phyloP scores from a whole-genome alignment of 2,329 filamentous ascomycete genomes.

The Laburnicola sp. region DNA sequence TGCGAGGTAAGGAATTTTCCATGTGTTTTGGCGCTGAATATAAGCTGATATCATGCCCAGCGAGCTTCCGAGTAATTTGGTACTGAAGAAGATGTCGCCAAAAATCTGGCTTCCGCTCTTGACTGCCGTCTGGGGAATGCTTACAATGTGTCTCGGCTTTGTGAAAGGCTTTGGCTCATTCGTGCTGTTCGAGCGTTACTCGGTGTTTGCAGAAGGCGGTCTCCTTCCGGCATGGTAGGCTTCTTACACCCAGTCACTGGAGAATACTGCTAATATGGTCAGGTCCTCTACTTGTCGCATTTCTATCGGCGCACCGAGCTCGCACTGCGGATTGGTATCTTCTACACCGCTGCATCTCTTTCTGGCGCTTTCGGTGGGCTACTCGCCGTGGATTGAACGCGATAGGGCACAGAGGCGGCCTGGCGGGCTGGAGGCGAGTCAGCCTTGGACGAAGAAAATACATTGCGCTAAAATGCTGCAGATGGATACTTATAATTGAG shows the following conservation, averaged over 20 bases:
- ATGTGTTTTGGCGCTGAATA: background rate
- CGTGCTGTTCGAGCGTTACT: constrained; percentile 64
- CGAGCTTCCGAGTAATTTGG: constrained; percentile 66
- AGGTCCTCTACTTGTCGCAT: constrained; percentile 66
- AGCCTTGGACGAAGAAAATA: background rate
- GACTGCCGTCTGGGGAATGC: constrained; percentile 60
- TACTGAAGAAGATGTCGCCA: constrained; percentile 64
- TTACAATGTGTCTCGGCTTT: constrained; percentile 62
- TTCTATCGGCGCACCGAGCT: constrained; percentile 65
- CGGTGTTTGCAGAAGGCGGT: constrained; percentile 66
- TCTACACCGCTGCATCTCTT: constrained; percentile 68
- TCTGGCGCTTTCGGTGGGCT: constrained; percentile 67
- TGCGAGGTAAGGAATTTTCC: constrained; percentile 49
- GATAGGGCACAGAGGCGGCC: constrained; percentile 59
- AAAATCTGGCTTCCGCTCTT: constrained; percentile 63
- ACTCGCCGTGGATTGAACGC: constrained; percentile 63
- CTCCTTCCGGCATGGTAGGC: constrained; percentile 64
- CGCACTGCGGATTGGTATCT: constrained; percentile 66
- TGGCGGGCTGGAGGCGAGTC: constrained; percentile 65
- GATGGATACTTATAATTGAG: constrained; percentile 42
- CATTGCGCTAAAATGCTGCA: no score
- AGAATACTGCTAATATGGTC: constrained; percentile 2
- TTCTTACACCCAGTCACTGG: background rate
- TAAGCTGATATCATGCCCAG: constrained; percentile 35
- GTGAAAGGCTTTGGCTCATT: constrained; percentile 60